Evolutionary conservation across 2,329 filamentous ascomycete species (phyloP), one percentile per base, ranked within the genome.

Genomic region (Alternaria brassicicola): DNA sequence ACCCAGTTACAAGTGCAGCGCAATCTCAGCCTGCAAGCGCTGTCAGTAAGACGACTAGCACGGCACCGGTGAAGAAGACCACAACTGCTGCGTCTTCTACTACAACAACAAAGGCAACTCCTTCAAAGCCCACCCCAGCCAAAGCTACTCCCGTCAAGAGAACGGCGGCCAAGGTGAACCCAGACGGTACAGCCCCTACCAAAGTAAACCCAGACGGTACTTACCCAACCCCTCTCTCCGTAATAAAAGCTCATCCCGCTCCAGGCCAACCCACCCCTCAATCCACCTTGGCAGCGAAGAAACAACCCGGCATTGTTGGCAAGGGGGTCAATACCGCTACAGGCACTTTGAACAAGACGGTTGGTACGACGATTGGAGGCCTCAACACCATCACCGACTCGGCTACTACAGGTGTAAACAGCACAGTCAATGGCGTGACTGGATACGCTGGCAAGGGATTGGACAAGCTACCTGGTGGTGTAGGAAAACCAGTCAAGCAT

Each of bases 401-500:
- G 3, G 76, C 75, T 8, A 78, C 78, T 6, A 65, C 70, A 2
- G 76, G 74, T 26, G 57, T 79, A 1, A 77, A 76, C 52, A 54
- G 65, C 3, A 75, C 74, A 6, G 70, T 80, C n/a, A 69, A 72
- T 26, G 78, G 72, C 28, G 65, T 72, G 6, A 80, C 78, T 0
- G 75, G 75, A 6, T 62, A 73, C 3, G 66, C 75, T 4, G 79
- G 78, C 15, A 78, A 78, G 41, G 70, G 76, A 0, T 67, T 77
- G 1, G 73, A 78, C 7, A 70, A 71, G 30, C 41, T 76, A 3
- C 76, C 76, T 2, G 67, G 57, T 2, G 73, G 74, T 21, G 73
- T 74, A 1, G 75, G 75, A 4, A 72, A 75, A 67, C 73, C 75
- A 0, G 74, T 78, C 26, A 75, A 77, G 49, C 76, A 80, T 52